Evolutionary conservation across 164 flowering plant genomes (phyloP).

Genomic region (Platanus orientalis): DNA sequence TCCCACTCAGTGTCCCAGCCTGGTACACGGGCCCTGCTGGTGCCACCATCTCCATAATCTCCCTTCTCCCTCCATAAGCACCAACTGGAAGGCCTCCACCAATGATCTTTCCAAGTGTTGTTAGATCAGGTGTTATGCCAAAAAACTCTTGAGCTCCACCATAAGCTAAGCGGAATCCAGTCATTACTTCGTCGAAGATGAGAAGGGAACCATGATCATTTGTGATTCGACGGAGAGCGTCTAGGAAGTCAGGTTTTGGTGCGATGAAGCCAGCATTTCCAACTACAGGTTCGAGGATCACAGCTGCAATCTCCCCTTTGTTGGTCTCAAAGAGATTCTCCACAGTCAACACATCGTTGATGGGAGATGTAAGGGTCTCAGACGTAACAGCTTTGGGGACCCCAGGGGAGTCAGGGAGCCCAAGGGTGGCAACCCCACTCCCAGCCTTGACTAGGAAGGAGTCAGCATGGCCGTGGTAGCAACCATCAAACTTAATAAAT

Average conservation of each 20-base stretch:
- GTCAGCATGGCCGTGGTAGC: constrained; percentile 99
- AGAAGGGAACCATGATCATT: constrained; percentile 69
- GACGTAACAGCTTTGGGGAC: constrained; percentile 78
- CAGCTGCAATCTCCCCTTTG: constrained; percentile 79
- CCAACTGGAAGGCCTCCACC: constrained; percentile 99
- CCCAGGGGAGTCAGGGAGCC: constrained; percentile 97
- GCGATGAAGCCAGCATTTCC: constrained; percentile 88
- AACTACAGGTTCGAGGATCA: constrained; percentile 91
- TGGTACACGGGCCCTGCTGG: constrained; percentile 99
- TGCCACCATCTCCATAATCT: constrained; percentile 98
- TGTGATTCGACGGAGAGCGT: constrained; percentile 50
- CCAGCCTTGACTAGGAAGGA: constrained; percentile 97
- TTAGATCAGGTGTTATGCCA: constrained; percentile 78
- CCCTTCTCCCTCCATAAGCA: constrained; percentile 96
- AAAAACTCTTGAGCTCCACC: constrained; percentile 96
- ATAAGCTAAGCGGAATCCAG: constrained; percentile 84
- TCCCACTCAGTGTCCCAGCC: constrained; percentile 96
- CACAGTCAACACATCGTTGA: constrained; percentile 63
- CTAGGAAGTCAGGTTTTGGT: constrained; percentile 69
- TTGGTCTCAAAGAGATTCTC: constrained; percentile 50
- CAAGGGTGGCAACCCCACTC: constrained; percentile 94
- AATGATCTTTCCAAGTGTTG: constrained; percentile 88
- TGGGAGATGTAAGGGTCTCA: constrained; percentile 75
- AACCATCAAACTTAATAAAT: constrained; percentile 88
- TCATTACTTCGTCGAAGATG: constrained; percentile 95